These are phyloP conservation scores for Fusarium sp. DNA, from an alignment of 2,329 filamentous ascomycete genomes.

Conservation along the genomic window DNA sequence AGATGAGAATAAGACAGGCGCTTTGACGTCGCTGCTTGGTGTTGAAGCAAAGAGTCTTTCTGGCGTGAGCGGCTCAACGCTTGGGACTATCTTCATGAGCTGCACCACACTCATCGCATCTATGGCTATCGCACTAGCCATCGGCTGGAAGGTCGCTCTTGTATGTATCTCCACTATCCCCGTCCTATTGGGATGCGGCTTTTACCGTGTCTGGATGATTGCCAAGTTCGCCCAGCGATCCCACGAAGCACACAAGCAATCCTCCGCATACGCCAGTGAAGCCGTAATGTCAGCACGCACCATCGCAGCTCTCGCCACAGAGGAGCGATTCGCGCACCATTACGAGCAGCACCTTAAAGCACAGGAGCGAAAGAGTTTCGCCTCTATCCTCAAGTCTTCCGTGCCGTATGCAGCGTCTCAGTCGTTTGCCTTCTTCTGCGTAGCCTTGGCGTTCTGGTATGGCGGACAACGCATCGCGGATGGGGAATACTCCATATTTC, in stretches of 20 bases:
- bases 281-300: slow-evolving; percentile 24
- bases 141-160: slow-evolving; percentile 57
- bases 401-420: slow-evolving; percentile 15
- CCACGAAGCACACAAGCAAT: neutral
- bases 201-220: slow-evolving; percentile 48
- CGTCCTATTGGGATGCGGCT: slow-evolving; percentile 52
- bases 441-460: slow-evolving; percentile 32
- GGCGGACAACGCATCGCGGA: slow-evolving; percentile 15
- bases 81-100: slow-evolving; percentile 16
- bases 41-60: slow-evolving; percentile 14
- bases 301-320: slow-evolving; percentile 24
- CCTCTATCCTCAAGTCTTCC: slow-evolving; percentile 4
- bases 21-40: slow-evolving; percentile 38
- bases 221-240: slow-evolving; percentile 13
- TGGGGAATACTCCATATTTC: slow-evolving; percentile 28
- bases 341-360: neutral
- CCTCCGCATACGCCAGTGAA: slow-evolving; percentile 23
- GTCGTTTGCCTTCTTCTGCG: slow-evolving; percentile 5
- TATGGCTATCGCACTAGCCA: slow-evolving; percentile 22
- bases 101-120: slow-evolving; percentile 9
- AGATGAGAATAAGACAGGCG: slow-evolving; percentile 33
- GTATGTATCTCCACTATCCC: slow-evolving; percentile 53
- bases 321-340: neutral
- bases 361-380: neutral
- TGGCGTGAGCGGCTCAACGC: slow-evolving; percentile 19